Evolutionary conservation across 2,329 filamentous ascomycete genomes (phyloP), one percentile per base, ranked within the genome.

Genomic region (Trichoderma sp.): DNA sequence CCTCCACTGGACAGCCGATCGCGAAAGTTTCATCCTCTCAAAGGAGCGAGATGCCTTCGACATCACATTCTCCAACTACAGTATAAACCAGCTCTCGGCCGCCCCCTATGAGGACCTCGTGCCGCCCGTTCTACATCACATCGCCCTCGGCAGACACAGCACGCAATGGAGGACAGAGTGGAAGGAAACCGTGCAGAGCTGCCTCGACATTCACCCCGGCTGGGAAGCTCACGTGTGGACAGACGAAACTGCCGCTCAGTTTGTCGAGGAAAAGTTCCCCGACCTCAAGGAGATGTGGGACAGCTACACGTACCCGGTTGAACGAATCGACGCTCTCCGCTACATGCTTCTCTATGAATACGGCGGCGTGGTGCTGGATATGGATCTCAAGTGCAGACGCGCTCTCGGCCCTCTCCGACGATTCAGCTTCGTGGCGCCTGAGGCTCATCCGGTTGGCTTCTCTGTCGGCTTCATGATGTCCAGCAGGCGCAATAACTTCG

Each of bases 321-420:
- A 92, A 77, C 86, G 89, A 69, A 88, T 89, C 52, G 89, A 92
- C 73, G 83, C 89, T 10, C 89, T 92, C 70, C 84, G 90, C 58
- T 92, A 92, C 79, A 76, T 79, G 73, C 72, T 79, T 4, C 56
- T 72, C 13, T 72, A 71, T 50, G 70, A 79, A 78, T 72, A 78
- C 78, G 74, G 80, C 77, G 71, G 71, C 56, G 71, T 72, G 4
- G 70, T 72, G 15, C 69, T 72, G 52, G 71, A 72, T 52, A 72
- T 72, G 71, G 71, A 72, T 60, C 75, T 81, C 15, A 73, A 78
- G 27, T 81, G 80, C 70, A 75, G 75, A 64, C 75, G 79, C 19
- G 78, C 76, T 2, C 71, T 81, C 5, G 79, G 79, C 1, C 79
- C 79, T 3, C 71, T 81, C 25, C 74, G 78, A 7, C 75, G 76